Evolutionary conservation across 2,329 filamentous ascomycete genomes (phyloP), one percentile per base, ranked within the genome.

Genomic region (Alternaria viburni): DNA sequence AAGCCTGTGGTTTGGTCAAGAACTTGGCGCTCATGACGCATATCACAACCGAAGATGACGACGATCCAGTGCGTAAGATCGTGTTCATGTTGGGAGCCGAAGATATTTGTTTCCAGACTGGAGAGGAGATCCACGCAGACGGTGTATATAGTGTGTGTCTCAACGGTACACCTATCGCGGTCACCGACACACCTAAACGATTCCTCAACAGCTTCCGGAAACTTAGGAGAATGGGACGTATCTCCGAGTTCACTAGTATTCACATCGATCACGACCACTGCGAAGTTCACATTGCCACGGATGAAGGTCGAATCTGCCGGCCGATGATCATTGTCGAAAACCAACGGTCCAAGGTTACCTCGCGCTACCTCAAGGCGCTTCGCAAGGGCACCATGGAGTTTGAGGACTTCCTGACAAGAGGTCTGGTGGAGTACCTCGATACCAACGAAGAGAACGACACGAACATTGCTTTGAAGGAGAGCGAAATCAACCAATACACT

Each of bases 11-110:
- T 86, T 83, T 99, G 61, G 94, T 99, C 71, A 99, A 99, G 85
- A 99, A 99, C 76, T 82, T 99, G 83, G 96, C 96, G 9, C 85
- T 99, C 61, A 99, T 99, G 96, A 99, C 96, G 55, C 96, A 99
- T 76, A 98, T 99, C 72, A 99, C 96, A 1, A 99, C 96, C 2
- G 93, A 97, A 68, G 93, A 97, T 60, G 93, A 97, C 60, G 96
- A 98, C 77, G 93, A 89, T 17, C 94, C 96, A 1, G 92, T 99
- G 15, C 91, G 90, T 73, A 90, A 93, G 73, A 89, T 96, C 78
- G 90, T 97, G 2, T 96, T 94, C 76, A 90, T 92, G 59, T 86
- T 98, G 25, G 94, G 97, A 47, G 91, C 93, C 3, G 92, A 92
- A 80, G 89, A 95, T 60, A 91, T 97, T 32, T 89, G 91, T 67